Evolutionary conservation across 2,329 filamentous ascomycete genomes (phyloP), one percentile per base, ranked within the genome.

Genomic region (Aspergillus tanneri): DNA sequence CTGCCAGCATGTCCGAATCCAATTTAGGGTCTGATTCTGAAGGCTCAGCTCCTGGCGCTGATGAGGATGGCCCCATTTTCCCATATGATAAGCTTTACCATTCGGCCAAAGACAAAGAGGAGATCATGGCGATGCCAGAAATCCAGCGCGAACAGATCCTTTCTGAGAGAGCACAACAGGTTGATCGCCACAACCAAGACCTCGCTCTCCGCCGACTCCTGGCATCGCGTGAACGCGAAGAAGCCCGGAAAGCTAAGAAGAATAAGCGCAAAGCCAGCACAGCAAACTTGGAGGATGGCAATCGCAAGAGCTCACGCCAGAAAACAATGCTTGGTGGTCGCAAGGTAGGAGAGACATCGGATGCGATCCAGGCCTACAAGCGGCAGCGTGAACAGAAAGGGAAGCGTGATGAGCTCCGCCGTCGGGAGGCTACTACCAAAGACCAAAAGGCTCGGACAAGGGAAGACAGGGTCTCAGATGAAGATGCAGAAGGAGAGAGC

Each of bases 71-170:
- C 4, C 85, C 63, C 76, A 86, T 68, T 62, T 84, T 95, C 65
- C 90, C 92, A 0, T 81, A 96, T 54, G 93, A 99, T 56, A 91
- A 92, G 59, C 85, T 93, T 62, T 93, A 89, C 68, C 80, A 82
- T 60, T 87, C 83, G 57, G 77, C 83, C 36, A 78, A 82, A 30
- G 88, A 93, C 64, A 91, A 88, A 69, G 79, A 79, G 6, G 78
- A 87, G 43, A 93, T 99, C 53, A 85, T 93, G 80, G 81, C 78
- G 47, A 84, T 96, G 80, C 86, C 90, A 23, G 91, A 97, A 73
- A 85, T 97, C 43, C 85, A 95, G 65, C 87, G 92, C 54, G 93
- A 99, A 70, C 84, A 90, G 65, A 85, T 96, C 36, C 81, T 99
- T 5, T 92, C 90, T 16, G 88, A 95, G 58, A 89, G 93, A 56